Evolutionary conservation across 345 rosid species (phyloP).

Genomic region (Combretum micranthum): DNA sequence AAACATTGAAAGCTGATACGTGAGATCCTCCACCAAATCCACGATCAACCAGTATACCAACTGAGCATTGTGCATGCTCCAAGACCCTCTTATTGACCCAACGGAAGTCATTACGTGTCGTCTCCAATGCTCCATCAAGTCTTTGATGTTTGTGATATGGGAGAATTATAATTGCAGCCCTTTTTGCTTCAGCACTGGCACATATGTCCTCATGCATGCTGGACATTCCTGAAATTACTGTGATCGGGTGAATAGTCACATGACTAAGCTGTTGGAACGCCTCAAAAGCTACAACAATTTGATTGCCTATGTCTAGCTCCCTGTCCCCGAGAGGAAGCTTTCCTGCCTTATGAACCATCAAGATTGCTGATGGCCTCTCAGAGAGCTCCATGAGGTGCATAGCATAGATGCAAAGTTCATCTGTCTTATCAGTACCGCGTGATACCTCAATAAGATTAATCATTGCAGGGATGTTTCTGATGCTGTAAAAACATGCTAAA

Average conservation of each 20-base stretch:
- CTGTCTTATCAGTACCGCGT: conserved; percentile 51
- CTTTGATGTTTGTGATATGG: conserved; percentile 38
- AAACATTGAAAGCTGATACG: background rate
- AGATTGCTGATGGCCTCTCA: no score
- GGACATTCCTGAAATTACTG: conserved; percentile 22
- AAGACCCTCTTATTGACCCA: conserved; percentile 23
- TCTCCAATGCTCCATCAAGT: conserved; percentile 19
- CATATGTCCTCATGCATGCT: conserved; percentile 32
- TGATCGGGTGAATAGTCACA: background rate
- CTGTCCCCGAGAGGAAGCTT: no score
- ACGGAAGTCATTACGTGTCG: conserved; percentile 11
- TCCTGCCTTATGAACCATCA: no score
- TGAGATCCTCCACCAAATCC: conserved; percentile 6
- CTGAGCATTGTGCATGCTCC: conserved; percentile 30
- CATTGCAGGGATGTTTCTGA: conserved; percentile 39
- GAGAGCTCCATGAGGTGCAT: conserved; percentile 71
- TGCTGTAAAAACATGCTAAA: conserved; percentile 41
- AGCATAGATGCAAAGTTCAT: conserved; percentile 58
- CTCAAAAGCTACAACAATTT: no score
- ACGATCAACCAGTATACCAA: conserved; percentile 27
- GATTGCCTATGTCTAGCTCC: no score
- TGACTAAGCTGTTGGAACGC: no score
- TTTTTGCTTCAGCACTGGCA: conserved; percentile 22
- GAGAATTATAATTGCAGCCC: conserved; percentile 23
- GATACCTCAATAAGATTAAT: conserved; percentile 64